A percentile compares a stretch with the other conserved stretches of the same genome.
phyloP scores from a whole-genome alignment of 179 eudicot genomes.

The Pouteria campechiana region DNA sequence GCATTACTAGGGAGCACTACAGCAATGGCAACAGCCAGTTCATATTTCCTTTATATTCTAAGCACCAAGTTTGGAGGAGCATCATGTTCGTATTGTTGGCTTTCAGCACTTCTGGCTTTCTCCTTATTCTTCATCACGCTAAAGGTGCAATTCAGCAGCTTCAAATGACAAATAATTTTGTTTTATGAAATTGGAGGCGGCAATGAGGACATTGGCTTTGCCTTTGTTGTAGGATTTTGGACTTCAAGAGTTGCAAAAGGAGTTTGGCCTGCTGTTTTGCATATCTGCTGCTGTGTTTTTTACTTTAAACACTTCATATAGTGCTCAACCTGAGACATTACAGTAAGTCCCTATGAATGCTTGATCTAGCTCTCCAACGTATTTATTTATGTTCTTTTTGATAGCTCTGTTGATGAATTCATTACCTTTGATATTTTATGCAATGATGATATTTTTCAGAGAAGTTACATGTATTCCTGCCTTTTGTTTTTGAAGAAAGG shows the following conservation, averaged over 20 bases:
- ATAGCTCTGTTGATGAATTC: too few species aligned
- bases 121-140: conserved; percentile 56
- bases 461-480: too few species aligned
- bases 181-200: not conserved
- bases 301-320: conserved; percentile 50
- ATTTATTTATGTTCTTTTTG: too few species aligned
- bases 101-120: conserved; percentile 65
- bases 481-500: too few species aligned
- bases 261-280: conserved; percentile 48
- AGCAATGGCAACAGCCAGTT: conserved; percentile 90
- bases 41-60: conserved; percentile 72
- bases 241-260: conserved; percentile 41
- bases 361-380: too few species aligned
- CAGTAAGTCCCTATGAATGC: conserved; percentile 35
- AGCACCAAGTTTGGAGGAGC: conserved; percentile 65
- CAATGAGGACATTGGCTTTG: not conserved
- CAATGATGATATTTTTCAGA: too few species aligned
- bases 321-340: conserved; percentile 31
- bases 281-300: conserved; percentile 57
- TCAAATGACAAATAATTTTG: not conserved
- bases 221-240: conserved; percentile 54
- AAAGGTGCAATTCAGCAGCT: conserved; percentile 33
- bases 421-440: too few species aligned
- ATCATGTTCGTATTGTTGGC: conserved; percentile 71
- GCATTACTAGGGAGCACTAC: conserved; percentile 56